phyloP scores from a whole-genome alignment of 352 stramenopile species.

The Pythium myriotylum region DNA sequence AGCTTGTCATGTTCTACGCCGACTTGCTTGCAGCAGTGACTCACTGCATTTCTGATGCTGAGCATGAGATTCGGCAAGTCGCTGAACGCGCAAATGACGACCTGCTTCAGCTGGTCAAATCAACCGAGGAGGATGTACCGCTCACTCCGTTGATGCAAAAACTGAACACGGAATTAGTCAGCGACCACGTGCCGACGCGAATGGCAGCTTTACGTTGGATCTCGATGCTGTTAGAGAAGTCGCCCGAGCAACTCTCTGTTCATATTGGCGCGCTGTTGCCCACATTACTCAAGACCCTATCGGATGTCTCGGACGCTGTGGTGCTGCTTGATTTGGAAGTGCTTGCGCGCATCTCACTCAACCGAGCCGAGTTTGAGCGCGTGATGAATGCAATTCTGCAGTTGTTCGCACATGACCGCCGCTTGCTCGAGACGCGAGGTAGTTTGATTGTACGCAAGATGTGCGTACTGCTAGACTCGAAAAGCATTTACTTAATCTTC shows the following conservation, averaged over 20 bases:
- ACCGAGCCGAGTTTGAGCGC: constrained; percentile 91
- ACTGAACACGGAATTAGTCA: constrained; percentile 94
- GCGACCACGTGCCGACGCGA: constrained; percentile 96
- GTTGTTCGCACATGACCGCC: constrained; percentile 91
- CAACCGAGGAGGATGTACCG: constrained; percentile 89
- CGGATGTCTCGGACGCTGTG: constrained; percentile 95
- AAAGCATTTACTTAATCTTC: constrained; percentile 98
- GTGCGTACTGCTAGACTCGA: constrained; percentile 96
- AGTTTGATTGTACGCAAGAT: constrained; percentile 99
- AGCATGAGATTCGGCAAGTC: constrained; percentile 96
- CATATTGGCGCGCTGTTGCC: constrained; percentile 94
- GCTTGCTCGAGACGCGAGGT: constrained; percentile 92
- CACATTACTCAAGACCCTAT: constrained; percentile 96
- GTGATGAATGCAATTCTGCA: constrained; percentile 95
- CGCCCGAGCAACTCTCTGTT: constrained; percentile 91
- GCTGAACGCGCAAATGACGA: constrained; percentile 97
- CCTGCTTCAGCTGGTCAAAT: constrained; percentile 94
- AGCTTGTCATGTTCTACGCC: constrained; percentile 95
- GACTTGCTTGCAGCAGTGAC: constrained; percentile 96
- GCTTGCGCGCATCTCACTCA: constrained; percentile 93
- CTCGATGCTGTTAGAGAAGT: constrained; percentile 98
- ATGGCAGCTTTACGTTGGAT: constrained; percentile 96
- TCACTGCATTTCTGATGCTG: constrained; percentile 97
- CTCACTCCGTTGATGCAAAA: constrained; percentile 94
- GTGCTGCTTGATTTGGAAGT: constrained; percentile 97